Evolutionary conservation across 2,329 filamentous ascomycete genomes (phyloP).

Genomic region (Xylaria sp.): DNA sequence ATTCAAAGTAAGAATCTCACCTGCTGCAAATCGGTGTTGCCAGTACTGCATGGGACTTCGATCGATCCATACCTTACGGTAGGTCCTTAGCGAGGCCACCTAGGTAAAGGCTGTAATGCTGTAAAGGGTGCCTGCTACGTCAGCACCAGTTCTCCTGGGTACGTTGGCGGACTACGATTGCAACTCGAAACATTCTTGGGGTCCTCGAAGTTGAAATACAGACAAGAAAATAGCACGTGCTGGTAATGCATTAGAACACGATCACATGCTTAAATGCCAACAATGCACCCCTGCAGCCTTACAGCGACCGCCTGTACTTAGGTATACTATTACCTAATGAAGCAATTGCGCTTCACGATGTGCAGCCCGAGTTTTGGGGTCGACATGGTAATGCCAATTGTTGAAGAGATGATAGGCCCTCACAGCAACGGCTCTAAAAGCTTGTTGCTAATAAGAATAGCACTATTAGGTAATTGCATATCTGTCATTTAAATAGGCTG

Average conservation of each 20-base stretch:
- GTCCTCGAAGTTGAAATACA: neutral
- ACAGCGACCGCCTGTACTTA: constrained; percentile 18
- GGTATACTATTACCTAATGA: constrained; percentile 22
- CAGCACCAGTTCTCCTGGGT: neutral
- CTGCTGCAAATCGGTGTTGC: neutral
- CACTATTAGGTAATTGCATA: neutral
- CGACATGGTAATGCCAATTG: neutral
- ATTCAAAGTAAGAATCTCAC: neutral
- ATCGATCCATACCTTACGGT: neutral
- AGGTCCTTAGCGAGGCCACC: neutral
- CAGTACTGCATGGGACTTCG: neutral
- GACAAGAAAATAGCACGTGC: constrained; percentile 22
- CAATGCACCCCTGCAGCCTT: constrained; percentile 34
- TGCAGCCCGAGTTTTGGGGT: neutral
- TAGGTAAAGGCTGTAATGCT: neutral
- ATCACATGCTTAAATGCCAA: constrained; percentile 27
- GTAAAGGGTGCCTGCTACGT: neutral
- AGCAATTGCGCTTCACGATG: constrained; percentile 26
- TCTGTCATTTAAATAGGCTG: neutral
- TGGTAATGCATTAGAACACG: constrained; percentile 20
- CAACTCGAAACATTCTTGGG: neutral
- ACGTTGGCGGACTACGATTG: neutral
- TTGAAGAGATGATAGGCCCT: neutral
- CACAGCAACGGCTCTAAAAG: neutral
- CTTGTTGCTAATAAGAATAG: neutral